Base-by-base conservation (phyloP, 208 protist genomes). In the Wallacemonas rigidus region DNA sequence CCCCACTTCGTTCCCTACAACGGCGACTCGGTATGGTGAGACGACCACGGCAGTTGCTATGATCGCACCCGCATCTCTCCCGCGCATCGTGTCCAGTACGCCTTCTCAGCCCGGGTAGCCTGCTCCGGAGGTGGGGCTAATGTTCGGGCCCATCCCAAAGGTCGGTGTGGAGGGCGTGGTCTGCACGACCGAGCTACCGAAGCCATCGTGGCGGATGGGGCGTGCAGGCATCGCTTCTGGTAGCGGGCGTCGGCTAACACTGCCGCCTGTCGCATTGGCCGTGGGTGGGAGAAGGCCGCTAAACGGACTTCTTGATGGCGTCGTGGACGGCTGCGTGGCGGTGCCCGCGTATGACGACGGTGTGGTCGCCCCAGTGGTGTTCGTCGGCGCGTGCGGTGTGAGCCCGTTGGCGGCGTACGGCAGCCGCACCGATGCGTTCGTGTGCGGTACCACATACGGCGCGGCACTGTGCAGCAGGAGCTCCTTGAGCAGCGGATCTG, bases 401-500 rank as follows among this genome's bases (percentile, higher is more conserved):
- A 1, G 6, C 14, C 53, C 26, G 38, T 63, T 39, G 9, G 7
- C 57, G 43, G 60, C 17, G 43, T 65, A 65, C 0, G 60, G 60
- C 60, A 65, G 60, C 6, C 26, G 60, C 60, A 65, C 60, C 11
- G 60, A 38, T 3, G 60, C 60, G 60, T 65, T 65, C 41, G 60
- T 41, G 60, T 65, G 60, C 43, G 60, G 60, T 1, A 39, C 60
- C 3, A 50, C 60, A 17, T 65, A 65, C 60, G 60, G 43, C 38
- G 43, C 8, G 2, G 41, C 60, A 8, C 12, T 50, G 8, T 44
- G 5, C 5, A 50, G 41, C n/a, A 35, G 8, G 5, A 41, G 5
- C 41, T 53, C 60, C 7, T 65, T 45, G 39, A 65, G 38, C 3
- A 38, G n/a, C 17, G 43, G 43, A 26, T 53, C 60, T 9, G 40